A percentile compares a stretch with the other conserved stretches of the same genome.
Evolutionary conservation across 768 basidiomycete genomes (phyloP).

Genomic region (Tubosaeta sp.): DNA sequence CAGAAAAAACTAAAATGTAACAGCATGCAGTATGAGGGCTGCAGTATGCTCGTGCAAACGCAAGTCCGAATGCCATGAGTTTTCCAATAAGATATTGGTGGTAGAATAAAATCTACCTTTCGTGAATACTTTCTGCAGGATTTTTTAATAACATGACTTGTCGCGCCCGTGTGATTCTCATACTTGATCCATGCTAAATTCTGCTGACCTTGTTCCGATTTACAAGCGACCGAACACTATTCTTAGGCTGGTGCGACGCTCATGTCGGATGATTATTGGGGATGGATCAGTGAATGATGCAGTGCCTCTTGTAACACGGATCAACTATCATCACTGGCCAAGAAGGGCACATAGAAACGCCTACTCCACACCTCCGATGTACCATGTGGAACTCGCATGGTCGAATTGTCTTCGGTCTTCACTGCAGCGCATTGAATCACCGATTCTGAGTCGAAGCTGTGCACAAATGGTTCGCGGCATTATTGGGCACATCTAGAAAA

Average conservation of each 20-base stretch:
- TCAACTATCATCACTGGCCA: not conserved
- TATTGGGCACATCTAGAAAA: too few relatives aligned
- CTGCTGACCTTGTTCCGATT: not conserved
- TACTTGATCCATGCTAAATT: not conserved
- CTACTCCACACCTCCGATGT: not conserved
- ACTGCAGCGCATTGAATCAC: not conserved
- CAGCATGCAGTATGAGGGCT: too few relatives aligned
- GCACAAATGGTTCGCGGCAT: not conserved
- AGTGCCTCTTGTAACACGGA: not conserved
- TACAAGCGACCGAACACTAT: not conserved
- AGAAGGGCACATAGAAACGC: not conserved
- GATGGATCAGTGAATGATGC: not conserved
- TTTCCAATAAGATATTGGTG: too few relatives aligned
- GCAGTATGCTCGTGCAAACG: too few relatives aligned
- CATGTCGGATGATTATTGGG: not conserved
- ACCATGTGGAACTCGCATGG: not conserved
- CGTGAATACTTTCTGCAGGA: too few relatives aligned
- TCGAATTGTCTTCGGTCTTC: not conserved
- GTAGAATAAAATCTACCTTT: too few relatives aligned
- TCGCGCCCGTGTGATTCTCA: too few relatives aligned
- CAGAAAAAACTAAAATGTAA: too few relatives aligned
- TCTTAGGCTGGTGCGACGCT: not conserved
- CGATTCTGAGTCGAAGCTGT: not conserved
- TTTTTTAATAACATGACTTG: too few relatives aligned
- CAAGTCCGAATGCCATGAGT: too few relatives aligned